Percentiles rank a stretch among this genome's conserved stretches.
phyloP scores from a whole-genome alignment of 2,329 filamentous ascomycete genomes.

The Dactylonectria estremocensis region DNA sequence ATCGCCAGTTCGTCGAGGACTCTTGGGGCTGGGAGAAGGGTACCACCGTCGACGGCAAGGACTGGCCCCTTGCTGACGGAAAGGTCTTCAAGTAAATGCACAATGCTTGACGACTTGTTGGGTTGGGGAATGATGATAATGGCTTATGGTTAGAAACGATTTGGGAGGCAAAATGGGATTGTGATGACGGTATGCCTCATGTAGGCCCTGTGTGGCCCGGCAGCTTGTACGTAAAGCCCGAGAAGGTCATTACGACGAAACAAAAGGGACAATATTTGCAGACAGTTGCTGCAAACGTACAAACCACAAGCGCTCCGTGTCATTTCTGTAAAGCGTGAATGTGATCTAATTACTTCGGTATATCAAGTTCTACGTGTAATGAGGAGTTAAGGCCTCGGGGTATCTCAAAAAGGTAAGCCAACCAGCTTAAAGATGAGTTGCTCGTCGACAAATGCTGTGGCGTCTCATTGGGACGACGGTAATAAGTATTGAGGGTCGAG shows the following conservation, averaged over 20 bases:
- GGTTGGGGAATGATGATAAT: constrained; percentile 50
- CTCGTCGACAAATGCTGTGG: not conserved
- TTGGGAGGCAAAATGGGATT: constrained; percentile 48
- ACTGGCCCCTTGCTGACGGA: constrained; percentile 88
- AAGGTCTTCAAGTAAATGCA: constrained; percentile 97
- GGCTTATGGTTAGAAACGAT: constrained; percentile 52
- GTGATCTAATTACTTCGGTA: not conserved
- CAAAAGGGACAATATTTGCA: constrained; percentile 41
- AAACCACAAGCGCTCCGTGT: not conserved
- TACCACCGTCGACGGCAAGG: constrained; percentile 85
- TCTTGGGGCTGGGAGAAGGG: constrained; percentile 95
- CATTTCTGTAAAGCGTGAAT: not conserved
- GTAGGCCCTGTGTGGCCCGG: constrained; percentile 40
- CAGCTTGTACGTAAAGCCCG: constrained; percentile 41
- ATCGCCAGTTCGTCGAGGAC: constrained; percentile 88
- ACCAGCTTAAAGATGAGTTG: not conserved
- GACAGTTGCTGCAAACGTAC: constrained; percentile 26
- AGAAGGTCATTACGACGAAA: constrained; percentile 38
- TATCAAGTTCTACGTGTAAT: constrained; percentile 15
- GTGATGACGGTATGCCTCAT: constrained; percentile 48
- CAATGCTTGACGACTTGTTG: constrained; percentile 50
- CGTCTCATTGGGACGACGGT: not conserved
- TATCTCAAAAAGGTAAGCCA: constrained; percentile 28
- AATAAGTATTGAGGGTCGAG: constrained; percentile 51
- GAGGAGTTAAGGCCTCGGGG: constrained; percentile 34